These are phyloP conservation scores for Remersonia thermophila DNA, from an alignment of 2,329 filamentous ascomycete species.

Conservation along the genomic window DNA sequence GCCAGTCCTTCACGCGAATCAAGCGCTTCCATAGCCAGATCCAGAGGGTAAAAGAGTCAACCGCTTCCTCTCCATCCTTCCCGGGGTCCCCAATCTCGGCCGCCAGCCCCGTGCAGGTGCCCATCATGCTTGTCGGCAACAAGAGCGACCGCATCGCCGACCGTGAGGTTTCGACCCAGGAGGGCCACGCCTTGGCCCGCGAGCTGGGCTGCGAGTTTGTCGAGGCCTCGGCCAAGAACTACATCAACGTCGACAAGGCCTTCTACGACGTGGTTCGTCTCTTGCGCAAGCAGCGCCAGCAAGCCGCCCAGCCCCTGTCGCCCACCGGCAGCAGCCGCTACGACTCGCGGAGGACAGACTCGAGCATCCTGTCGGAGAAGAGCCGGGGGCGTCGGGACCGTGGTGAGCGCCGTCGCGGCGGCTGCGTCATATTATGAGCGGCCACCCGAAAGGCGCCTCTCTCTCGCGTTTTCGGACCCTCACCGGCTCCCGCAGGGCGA, in stretches of 20 bases:
- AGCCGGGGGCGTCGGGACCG: conserved; percentile 19
- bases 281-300: conserved; percentile 48
- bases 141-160: conserved; percentile 96
- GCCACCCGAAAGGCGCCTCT: not conserved
- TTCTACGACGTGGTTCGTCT: conserved; percentile 96
- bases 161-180: conserved; percentile 90
- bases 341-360: conserved; percentile 14
- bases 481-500: too few species aligned
- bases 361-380: conserved; percentile 18
- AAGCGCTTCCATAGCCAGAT: conserved; percentile 95
- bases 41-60: conserved; percentile 90
- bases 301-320: conserved; percentile 12
- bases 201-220: conserved; percentile 94
- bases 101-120: conserved; percentile 54
- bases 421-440: conserved; percentile 33
- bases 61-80: conserved; percentile 62
- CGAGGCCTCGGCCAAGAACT: conserved; percentile 93
- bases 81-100: conserved; percentile 59
- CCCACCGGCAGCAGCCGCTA: conserved; percentile 15
- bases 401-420: conserved; percentile 22
- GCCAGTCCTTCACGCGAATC: conserved; percentile 89
- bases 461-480: too few species aligned
- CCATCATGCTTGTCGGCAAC: conserved; percentile 97
- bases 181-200: conserved; percentile 81
- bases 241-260: conserved; percentile 95